A percentile compares a stretch with the other conserved stretches of the same genome.
Conservation (phyloP, 371 early-diverging fungal species). For the Apophysomyces trapeziformis region DNA sequence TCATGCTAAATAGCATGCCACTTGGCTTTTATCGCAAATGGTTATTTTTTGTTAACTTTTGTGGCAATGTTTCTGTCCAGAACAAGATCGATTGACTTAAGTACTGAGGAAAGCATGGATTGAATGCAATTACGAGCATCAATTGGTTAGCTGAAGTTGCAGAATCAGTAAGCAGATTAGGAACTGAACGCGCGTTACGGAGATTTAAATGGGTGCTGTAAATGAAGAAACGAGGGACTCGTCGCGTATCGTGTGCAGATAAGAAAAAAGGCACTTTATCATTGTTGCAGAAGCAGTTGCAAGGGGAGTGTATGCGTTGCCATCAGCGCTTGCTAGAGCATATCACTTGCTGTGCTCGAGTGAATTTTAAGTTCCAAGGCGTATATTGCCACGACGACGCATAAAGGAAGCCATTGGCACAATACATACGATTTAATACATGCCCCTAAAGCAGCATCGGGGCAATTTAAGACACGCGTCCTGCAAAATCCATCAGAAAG, state of each 20-base stretch:
- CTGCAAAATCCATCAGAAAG: neutral
- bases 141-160: constrained; percentile 39
- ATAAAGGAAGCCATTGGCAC: neutral
- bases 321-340: neutral
- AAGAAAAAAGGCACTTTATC: neutral
- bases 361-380: neutral
- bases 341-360: neutral
- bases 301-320: neutral
- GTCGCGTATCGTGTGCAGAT: neutral
- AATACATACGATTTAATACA: neutral
- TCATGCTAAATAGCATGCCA: too few species aligned
- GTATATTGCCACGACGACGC: neutral
- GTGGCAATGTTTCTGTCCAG: neutral
- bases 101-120: neutral
- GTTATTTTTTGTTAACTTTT: neutral
- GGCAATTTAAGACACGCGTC: neutral
- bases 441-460: neutral
- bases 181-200: neutral
- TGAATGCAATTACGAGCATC: constrained; percentile 30
- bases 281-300: neutral
- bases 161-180: neutral
- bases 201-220: neutral
- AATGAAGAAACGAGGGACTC: neutral
- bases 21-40: too few species aligned
- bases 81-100: neutral